Evolutionary conservation across 169 alveolate genomes (phyloP).

Genomic region (Prorocentrum cordatum): DNA sequence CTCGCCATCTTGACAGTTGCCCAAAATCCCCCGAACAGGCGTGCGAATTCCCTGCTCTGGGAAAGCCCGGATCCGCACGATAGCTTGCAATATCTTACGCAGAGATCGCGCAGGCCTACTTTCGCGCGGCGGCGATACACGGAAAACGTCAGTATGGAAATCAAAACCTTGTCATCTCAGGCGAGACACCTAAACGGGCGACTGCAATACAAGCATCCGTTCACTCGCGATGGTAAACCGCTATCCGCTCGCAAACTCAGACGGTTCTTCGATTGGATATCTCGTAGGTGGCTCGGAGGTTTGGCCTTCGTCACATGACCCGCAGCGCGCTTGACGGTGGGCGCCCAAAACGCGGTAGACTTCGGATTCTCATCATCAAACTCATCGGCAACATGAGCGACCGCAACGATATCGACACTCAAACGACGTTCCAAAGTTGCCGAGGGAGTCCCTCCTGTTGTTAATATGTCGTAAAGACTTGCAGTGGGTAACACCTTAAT

Average conservation of each 20-base stretch:
- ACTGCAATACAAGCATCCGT: no score
- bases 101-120: neutral
- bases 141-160: neutral
- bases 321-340: neutral
- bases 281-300: neutral
- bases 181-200: neutral
- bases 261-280: neutral
- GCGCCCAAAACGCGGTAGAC: neutral
- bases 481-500: neutral
- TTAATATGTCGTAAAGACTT: neutral
- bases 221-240: no score
- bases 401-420: neutral
- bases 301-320: constrained; percentile 4
- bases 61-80: no score
- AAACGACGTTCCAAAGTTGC: neutral
- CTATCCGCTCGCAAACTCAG: neutral
- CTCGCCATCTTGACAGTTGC: no score
- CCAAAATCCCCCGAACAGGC: no score
- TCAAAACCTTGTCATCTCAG: neutral
- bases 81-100: neutral
- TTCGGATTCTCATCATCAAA: neutral
- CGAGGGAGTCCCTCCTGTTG: neutral
- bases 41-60: no score
- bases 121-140: no score
- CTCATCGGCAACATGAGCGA: neutral